These are phyloP conservation scores for Vitis riparia DNA, from an alignment of 164 flowering plant genomes.

Conservation along the genomic window DNA sequence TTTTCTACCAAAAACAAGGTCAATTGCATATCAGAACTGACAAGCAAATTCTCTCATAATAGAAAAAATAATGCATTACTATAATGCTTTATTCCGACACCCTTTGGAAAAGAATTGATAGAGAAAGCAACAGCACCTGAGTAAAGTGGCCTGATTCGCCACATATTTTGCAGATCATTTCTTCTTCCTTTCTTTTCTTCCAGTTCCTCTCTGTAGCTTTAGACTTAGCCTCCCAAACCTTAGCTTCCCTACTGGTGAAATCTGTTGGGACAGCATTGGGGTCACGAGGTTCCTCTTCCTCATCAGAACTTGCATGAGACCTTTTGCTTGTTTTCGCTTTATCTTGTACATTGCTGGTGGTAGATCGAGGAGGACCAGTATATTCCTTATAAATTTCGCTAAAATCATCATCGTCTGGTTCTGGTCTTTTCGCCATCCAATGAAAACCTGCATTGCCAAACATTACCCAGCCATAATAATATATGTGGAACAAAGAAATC, in stretches of 20 bases:
- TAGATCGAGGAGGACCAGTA: conserved; percentile 77
- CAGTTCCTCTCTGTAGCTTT: conserved; percentile 99
- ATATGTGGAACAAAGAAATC: too few relatives aligned
- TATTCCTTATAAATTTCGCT: conserved; percentile 92
- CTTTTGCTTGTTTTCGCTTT: conserved; percentile 47
- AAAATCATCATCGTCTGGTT: conserved; percentile 91
- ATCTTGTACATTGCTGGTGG: conserved; percentile 36
- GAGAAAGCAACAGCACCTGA: conserved; percentile 55
- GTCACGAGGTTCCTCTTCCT: conserved; percentile 80
- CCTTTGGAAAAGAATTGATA: background rate
- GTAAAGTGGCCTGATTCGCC: conserved; percentile 97
- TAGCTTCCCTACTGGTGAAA: conserved; percentile 98
- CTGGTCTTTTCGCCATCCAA: conserved; percentile 63
- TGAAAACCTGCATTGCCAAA: conserved; percentile 8
- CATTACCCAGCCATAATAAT: too few relatives aligned
- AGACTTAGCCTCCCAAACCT: conserved; percentile 99
- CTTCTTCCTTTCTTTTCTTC: conserved; percentile 99
- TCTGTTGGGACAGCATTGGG: conserved; percentile 99
- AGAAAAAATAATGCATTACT: too few relatives aligned
- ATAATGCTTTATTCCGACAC: too few relatives aligned
- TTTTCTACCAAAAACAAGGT: too few relatives aligned
- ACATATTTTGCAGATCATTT: conserved; percentile 98
- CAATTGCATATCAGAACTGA: too few relatives aligned
- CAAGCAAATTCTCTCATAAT: too few relatives aligned
- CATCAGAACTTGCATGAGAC: conserved; percentile 64